A percentile compares a stretch with the other conserved stretches of the same genome.
Conservation (phyloP, 2,329 filamentous ascomycete genomes). For the Aureobasidium mangrovei region DNA sequence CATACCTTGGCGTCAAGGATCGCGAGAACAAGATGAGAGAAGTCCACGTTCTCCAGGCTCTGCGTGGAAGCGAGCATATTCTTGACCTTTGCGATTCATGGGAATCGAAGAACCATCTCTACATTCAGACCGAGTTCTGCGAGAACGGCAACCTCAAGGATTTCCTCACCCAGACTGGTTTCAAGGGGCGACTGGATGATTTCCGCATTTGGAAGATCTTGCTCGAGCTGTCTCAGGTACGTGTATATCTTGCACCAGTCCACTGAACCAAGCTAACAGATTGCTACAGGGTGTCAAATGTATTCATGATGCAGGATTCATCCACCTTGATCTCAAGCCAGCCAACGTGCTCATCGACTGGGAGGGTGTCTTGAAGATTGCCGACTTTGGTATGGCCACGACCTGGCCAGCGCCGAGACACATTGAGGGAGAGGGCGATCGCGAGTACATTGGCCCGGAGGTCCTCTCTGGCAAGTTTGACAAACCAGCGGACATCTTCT, state of each 20-base stretch:
- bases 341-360: slow-evolving; percentile 77
- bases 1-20: slow-evolving; percentile 69
- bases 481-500: slow-evolving; percentile 88
- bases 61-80: slow-evolving; percentile 75
- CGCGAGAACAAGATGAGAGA: slow-evolving; percentile 78
- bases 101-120: slow-evolving; percentile 77
- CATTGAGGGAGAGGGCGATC: slow-evolving; percentile 86
- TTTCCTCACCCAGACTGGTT: slow-evolving; percentile 74
- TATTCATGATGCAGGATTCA: slow-evolving; percentile 80
- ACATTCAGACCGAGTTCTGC: slow-evolving; percentile 96
- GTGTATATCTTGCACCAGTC: slow-evolving; percentile 26
- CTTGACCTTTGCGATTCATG: slow-evolving; percentile 77
- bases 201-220: slow-evolving; percentile 99
- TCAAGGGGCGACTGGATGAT: slow-evolving; percentile 81
- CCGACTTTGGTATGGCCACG: slow-evolving; percentile 76
- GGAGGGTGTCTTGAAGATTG: slow-evolving; percentile 75
- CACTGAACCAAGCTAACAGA: slow-evolving; percentile 21
- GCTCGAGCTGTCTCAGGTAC: slow-evolving; percentile 72
- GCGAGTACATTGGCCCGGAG: slow-evolving; percentile 92
- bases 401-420: slow-evolving; percentile 65
- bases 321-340: slow-evolving; percentile 78
- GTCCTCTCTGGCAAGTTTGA: slow-evolving; percentile 79
- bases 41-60: slow-evolving; percentile 66
- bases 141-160: slow-evolving; percentile 84
- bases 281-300: slow-evolving; percentile 66